Percentiles rank a stretch among this genome's conserved stretches.
phyloP scores from a whole-genome alignment of 192 early-diverging fungal species.

The Backusella liffmaniae region DNA sequence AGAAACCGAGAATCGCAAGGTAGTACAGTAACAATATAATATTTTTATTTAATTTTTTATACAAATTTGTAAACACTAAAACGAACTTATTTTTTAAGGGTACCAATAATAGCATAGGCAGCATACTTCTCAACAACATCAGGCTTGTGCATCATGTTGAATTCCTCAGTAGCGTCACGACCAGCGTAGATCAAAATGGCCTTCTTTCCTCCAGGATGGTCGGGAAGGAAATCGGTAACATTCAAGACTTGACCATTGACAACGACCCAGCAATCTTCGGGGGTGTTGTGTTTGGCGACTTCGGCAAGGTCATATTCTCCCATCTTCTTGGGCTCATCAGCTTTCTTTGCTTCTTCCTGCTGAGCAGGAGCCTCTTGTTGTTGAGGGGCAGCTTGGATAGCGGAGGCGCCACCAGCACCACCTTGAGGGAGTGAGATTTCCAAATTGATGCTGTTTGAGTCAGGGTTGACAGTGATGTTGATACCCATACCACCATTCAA shows the following conservation, averaged over 20 bases:
- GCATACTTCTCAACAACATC: slow-evolving; percentile 77
- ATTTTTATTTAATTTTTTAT: slow-evolving; percentile 13
- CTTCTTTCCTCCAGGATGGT: slow-evolving; percentile 87
- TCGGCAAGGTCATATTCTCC: slow-evolving; percentile 67
- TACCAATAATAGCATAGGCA: slow-evolving; percentile 43
- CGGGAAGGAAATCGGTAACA: slow-evolving; percentile 73
- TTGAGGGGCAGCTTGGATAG: slow-evolving; percentile 25
- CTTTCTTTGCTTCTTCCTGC: slow-evolving; percentile 33
- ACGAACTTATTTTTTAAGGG: slow-evolving; percentile 30
- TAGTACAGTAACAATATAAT: slow-evolving; percentile 8
- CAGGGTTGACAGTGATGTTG: slow-evolving; percentile 55
- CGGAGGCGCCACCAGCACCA: slow-evolving; percentile 13
- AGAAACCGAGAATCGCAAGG: background rate
- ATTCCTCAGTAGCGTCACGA: slow-evolving; percentile 83
- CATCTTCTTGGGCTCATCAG: slow-evolving; percentile 37
- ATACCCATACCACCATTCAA: slow-evolving; percentile 66
- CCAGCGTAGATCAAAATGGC: slow-evolving; percentile 83
- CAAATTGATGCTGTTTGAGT: slow-evolving; percentile 44
- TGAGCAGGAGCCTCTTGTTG: slow-evolving; percentile 33
- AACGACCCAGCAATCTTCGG: slow-evolving; percentile 84
- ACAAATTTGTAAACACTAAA: slow-evolving; percentile 17
- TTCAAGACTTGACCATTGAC: slow-evolving; percentile 81
- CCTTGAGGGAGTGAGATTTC: slow-evolving; percentile 52
- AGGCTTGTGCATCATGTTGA: slow-evolving; percentile 81
- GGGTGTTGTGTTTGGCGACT: slow-evolving; percentile 81